phyloP scores from a whole-genome alignment of 1,139 yeast genomes.

The Diutina catenulata region DNA sequence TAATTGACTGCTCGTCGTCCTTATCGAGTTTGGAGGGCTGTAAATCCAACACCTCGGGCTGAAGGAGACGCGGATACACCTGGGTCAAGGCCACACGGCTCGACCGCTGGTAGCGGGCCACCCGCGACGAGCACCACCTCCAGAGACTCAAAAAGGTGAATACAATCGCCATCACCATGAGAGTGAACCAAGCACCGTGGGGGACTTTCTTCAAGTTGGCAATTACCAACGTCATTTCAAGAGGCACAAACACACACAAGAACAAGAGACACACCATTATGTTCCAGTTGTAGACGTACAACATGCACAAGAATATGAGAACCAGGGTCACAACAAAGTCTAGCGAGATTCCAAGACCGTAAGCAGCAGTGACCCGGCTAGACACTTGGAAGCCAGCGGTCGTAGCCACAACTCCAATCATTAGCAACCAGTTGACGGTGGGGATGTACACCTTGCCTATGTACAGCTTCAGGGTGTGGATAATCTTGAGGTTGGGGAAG shows the following conservation, averaged over 20 bases:
- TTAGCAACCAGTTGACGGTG: slow-evolving; percentile 31
- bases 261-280: slow-evolving; percentile 22
- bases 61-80: slow-evolving; percentile 16
- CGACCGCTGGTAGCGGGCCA: slow-evolving; percentile 24
- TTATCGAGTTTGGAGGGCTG: slow-evolving; percentile 5
- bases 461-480: slow-evolving; percentile 31
- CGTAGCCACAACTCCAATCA: slow-evolving; percentile 37
- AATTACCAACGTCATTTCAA: slow-evolving; percentile 33
- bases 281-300: slow-evolving; percentile 31
- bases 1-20: slow-evolving; percentile 6
- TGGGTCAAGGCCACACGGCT: slow-evolving; percentile 19
- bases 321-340: slow-evolving; percentile 42
- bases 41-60: slow-evolving; percentile 13
- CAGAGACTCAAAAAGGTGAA: slow-evolving; percentile 26
- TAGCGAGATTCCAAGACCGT: slow-evolving; percentile 46
- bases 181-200: slow-evolving; percentile 52
- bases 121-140: slow-evolving; percentile 35
- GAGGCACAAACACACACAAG: slow-evolving; percentile 28
- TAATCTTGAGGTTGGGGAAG: slow-evolving; percentile 35
- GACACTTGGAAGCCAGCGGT: slow-evolving; percentile 42
- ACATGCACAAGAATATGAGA: slow-evolving; percentile 32
- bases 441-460: slow-evolving; percentile 43
- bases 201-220: slow-evolving; percentile 40
- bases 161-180: slow-evolving; percentile 26
- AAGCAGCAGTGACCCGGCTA: slow-evolving; percentile 43